Evolutionary conservation across 2,329 filamentous ascomycete genomes (phyloP).

Genomic region (Botrytis fabae): DNA sequence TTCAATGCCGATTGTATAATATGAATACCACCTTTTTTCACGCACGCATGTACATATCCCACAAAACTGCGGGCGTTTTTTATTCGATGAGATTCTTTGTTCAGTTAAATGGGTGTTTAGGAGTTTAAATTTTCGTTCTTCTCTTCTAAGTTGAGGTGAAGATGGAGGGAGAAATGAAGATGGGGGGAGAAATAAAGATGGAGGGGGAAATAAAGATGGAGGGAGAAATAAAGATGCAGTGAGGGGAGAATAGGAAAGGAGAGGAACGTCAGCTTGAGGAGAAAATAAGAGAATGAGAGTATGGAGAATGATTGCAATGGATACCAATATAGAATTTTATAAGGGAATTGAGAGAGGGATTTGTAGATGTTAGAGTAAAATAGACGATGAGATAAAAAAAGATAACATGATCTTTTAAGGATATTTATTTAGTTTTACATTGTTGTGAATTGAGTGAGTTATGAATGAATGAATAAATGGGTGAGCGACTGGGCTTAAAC

Average conservation of each 20-base stretch:
- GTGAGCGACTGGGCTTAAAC: background rate
- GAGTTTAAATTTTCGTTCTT: background rate
- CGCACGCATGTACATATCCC: constrained; percentile 12
- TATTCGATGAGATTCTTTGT: background rate
- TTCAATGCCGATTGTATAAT: constrained; percentile 1
- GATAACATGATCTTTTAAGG: background rate
- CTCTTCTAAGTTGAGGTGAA: background rate
- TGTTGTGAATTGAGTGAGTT: background rate
- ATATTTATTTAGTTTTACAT: background rate
- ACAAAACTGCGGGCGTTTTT: background rate
- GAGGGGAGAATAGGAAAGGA: background rate
- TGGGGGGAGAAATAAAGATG: background rate
- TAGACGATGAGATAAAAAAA: background rate
- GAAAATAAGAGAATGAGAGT: background rate
- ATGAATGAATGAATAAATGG: background rate
- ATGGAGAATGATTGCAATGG: background rate
- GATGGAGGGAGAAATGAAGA: background rate
- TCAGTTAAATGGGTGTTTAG: background rate
- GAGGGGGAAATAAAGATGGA: no score
- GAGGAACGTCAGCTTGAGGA: background rate
- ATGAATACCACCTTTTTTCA: constrained; percentile 6
- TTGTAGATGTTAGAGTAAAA: background rate
- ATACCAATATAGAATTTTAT: background rate
- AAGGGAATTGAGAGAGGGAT: background rate
- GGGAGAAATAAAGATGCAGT: background rate